Conservation (phyloP, 2,329 filamentous ascomycete species). For the Monosporascus sp. region DNA sequence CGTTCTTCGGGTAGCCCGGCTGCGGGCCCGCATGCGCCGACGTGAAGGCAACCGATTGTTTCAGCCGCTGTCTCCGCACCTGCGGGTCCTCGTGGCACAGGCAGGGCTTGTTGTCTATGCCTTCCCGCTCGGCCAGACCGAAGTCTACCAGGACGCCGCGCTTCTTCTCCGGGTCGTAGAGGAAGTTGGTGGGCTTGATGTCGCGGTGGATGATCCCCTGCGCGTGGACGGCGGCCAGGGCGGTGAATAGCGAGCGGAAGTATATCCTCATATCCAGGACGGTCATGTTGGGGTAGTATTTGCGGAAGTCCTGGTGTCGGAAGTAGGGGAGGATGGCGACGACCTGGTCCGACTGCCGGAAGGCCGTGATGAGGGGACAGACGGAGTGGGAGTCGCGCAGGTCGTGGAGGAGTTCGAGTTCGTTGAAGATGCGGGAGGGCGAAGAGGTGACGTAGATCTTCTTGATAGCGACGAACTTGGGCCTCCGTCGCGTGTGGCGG, state of each 20-base stretch:
- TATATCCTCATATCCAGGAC: slow-evolving; percentile 84
- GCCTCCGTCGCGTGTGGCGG: slow-evolving; percentile 37
- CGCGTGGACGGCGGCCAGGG: slow-evolving; percentile 75
- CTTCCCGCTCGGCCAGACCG: slow-evolving; percentile 84
- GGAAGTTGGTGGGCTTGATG: slow-evolving; percentile 96
- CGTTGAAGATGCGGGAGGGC: slow-evolving; percentile 88
- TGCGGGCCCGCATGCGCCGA: slow-evolving; percentile 49
- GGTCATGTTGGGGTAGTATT: slow-evolving; percentile 88
- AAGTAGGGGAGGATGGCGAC: slow-evolving; percentile 94
- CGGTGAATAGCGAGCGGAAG: slow-evolving; percentile 81
- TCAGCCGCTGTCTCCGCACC: slow-evolving; percentile 55
- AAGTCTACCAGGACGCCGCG: slow-evolving; percentile 97
- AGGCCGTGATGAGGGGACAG: slow-evolving; percentile 95
- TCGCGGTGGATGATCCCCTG: slow-evolving; percentile 86
- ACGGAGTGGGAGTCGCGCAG: slow-evolving; percentile 78
- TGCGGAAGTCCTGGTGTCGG: slow-evolving; percentile 87
- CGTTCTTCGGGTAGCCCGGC: slow-evolving; percentile 78
- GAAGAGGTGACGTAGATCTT: slow-evolving; percentile 99
- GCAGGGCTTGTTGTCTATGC: slow-evolving; percentile 72
- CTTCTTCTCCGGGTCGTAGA: slow-evolving; percentile 76
- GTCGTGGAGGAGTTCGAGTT: slow-evolving; percentile 88
- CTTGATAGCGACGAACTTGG: slow-evolving; percentile 91
- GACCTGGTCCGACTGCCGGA: slow-evolving; percentile 89
- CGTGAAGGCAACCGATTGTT: slow-evolving; percentile 46
- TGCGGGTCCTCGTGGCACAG: slow-evolving; percentile 65